Evolutionary conservation across 495 filamentous ascomycete genomes (phyloP), one percentile per base, ranked within the genome.

Genomic region (Filosporella fistucella): DNA sequence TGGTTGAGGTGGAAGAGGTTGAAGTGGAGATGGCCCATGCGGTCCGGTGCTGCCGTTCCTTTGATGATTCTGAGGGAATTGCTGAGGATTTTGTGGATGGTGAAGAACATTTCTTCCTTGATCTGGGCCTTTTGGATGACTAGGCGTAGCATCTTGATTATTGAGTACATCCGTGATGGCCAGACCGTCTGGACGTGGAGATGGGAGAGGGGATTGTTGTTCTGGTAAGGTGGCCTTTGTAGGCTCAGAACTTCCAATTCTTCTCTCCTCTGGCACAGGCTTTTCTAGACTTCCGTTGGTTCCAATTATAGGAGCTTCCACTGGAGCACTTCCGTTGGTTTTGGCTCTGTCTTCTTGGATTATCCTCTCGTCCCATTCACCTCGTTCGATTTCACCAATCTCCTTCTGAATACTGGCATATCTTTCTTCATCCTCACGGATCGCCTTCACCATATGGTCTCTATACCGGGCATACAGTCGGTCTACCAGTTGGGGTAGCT

Each of bases 391-490:
- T 47, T 80, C 79, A 10, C 74, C 68, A 42, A 91, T 75, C 45
- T 96, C 89, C 13, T 69, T 63, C 45, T 78, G 69, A 24, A 93
- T 67, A 18, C 72, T 60, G 4, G 75, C 75, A 61, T 81, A 91
- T 41, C 70, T 67, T 38, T 68, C 72, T 68, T 96, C 93, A 48
- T 91, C 81, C 29, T 84, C 77, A 49, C 75, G 72, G 47, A 98
- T 91, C 55, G 84, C 75, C 36, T 68, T 63, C 4, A 88, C 76
- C 14, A 83, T 72, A 33, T 81, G 63, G 26, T 82, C 79, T 41
- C 81, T 75, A 59, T 95, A 96, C 46, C 77, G 67, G 12, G 80
- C 72, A 56, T 95, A 91, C 7, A 95, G 68, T 47, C 84, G 80
- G 30, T 78, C 71, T 24, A 90, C 77, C 5, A 95, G 59, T 2